Evolutionary conservation across 805 yeast genomes (phyloP).

Genomic region (Candida easanensis): DNA sequence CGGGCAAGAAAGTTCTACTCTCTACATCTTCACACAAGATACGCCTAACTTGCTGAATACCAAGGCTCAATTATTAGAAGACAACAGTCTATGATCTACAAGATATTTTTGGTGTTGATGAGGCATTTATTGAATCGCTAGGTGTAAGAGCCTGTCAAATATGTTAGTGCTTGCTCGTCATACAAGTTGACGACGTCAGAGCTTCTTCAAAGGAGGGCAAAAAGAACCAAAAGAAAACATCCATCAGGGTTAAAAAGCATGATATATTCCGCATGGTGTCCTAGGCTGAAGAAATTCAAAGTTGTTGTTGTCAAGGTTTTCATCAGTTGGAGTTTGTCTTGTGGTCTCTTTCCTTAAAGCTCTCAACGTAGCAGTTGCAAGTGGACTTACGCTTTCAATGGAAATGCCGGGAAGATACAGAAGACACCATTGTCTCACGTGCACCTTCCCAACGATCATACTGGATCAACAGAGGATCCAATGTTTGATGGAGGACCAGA

Average conservation of each 20-base stretch:
- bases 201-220: neutral
- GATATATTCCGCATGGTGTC: slow-evolving; percentile 53
- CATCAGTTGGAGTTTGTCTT: slow-evolving; percentile 30
- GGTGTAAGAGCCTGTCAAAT: no score
- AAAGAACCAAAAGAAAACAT: neutral
- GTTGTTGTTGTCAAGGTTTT: slow-evolving; percentile 41
- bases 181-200: neutral
- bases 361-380: neutral
- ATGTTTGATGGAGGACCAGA: no score
- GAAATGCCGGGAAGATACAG: neutral
- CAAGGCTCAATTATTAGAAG: no score
- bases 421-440: no score
- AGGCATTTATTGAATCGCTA: neutral
- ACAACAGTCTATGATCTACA: no score
- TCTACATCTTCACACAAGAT: no score
- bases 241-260: slow-evolving; percentile 71
- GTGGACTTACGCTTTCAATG: slow-evolving; percentile 1
- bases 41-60: no score
- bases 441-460: no score
- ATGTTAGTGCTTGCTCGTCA: neutral
- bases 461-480: no score
- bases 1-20: neutral
- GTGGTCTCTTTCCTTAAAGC: neutral
- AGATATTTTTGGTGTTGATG: neutral
- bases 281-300: slow-evolving; percentile 76